Evolutionary conservation across 768 basidiomycete genomes (phyloP).

Genomic region (Boletus patriciae): DNA sequence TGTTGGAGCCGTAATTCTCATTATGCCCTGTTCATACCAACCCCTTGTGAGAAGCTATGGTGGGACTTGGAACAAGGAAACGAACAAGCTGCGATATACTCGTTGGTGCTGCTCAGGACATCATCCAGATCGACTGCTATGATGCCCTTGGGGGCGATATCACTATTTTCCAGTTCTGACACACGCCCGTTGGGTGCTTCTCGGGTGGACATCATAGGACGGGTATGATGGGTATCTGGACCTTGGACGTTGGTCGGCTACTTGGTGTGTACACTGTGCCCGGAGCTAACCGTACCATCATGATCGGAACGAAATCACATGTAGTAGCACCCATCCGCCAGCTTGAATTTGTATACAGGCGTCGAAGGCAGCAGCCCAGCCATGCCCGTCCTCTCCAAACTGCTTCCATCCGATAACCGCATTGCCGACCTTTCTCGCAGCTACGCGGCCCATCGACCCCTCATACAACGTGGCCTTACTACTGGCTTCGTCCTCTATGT

Average conservation of each 20-base stretch:
- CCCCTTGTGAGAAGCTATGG: background rate
- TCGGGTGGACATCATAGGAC: background rate
- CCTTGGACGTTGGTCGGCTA: background rate
- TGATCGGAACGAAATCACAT: constrained; percentile 15
- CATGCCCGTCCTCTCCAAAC: constrained; percentile 34
- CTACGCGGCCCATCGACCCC: constrained; percentile 68
- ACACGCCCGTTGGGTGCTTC: background rate
- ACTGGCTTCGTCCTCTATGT: constrained; percentile 70
- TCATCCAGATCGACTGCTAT: constrained; percentile 71
- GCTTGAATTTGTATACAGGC: too few relatives aligned
- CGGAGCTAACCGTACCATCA: background rate
- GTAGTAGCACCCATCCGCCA: background rate
- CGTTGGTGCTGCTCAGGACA: constrained; percentile 65
- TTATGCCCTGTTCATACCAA: constrained; percentile 59
- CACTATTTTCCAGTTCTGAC: background rate
- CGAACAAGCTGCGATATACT: constrained; percentile 53
- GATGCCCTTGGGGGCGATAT: constrained; percentile 31
- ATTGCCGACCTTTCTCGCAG: constrained; percentile 44
- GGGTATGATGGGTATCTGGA: constrained; percentile 7
- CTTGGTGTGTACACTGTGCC: background rate
- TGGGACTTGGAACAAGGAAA: background rate
- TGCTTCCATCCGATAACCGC: constrained; percentile 35
- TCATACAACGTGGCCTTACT: constrained; percentile 71
- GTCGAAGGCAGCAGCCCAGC: background rate
- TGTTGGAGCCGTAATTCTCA: constrained; percentile 50